phyloP scores from a whole-genome alignment of 805 yeast genomes.

The Candida oleophila region DNA sequence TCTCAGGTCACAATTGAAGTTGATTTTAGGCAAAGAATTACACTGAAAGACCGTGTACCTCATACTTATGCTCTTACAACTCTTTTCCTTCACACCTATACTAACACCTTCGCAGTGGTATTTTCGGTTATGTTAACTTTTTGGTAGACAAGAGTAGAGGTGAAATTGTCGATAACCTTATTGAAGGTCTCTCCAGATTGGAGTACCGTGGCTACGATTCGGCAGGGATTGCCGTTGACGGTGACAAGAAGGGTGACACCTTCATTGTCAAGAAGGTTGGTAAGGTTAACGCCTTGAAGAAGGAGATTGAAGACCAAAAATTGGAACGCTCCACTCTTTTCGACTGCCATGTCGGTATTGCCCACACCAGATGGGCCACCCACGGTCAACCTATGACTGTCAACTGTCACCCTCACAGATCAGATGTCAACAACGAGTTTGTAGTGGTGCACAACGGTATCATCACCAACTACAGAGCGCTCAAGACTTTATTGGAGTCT shows the following conservation, averaged over 20 bases:
- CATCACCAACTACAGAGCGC: slow-evolving; percentile 91
- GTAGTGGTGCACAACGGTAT: slow-evolving; percentile 97
- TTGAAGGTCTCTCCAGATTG: slow-evolving; percentile 80
- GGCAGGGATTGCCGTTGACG: slow-evolving; percentile 94
- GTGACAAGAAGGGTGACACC: slow-evolving; percentile 71
- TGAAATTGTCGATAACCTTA: slow-evolving; percentile 82
- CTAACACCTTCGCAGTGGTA: slow-evolving; percentile 61
- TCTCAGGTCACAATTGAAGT: no score
- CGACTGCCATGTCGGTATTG: slow-evolving; percentile 90
- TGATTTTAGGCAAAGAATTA: no score
- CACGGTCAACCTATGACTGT: slow-evolving; percentile 87
- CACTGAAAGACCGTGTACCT: no score
- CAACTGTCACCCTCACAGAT: slow-evolving; percentile 96
- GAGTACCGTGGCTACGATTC: slow-evolving; percentile 99
- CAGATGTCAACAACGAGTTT: slow-evolving; percentile 81
- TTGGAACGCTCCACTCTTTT: slow-evolving; percentile 64
- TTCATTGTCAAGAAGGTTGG: slow-evolving; percentile 83
- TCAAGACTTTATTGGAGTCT: slow-evolving; percentile 73
- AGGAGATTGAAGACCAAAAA: slow-evolving; percentile 51
- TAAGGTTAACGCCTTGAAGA: slow-evolving; percentile 79
- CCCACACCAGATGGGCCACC: slow-evolving; percentile 99
- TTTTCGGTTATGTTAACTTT: slow-evolving; percentile 96
- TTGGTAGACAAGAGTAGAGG: slow-evolving; percentile 90
- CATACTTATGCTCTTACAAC: no score
- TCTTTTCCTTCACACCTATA: slow-evolving; percentile 2